Percentiles rank a stretch among this genome's conserved stretches.
These are phyloP conservation scores for Mycena metata DNA, from an alignment of 768 basidiomycete species.

Conservation along the genomic window DNA sequence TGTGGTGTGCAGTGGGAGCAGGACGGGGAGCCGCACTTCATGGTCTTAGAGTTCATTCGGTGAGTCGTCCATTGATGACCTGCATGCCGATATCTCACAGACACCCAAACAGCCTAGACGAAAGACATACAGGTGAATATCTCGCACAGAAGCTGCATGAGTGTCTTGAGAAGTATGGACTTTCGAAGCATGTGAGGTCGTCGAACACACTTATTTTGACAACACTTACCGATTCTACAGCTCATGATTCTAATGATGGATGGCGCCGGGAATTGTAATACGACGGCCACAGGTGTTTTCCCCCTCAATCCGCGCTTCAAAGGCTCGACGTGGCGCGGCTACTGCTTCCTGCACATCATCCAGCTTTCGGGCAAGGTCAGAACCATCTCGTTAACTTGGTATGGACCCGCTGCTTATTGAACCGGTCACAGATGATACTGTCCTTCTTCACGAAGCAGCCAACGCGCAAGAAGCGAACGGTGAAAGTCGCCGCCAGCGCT, in stretches of 20 bases:
- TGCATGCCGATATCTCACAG: background rate
- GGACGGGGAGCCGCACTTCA: slow-evolving; percentile 34
- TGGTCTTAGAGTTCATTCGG: slow-evolving; percentile 40
- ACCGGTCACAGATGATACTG: slow-evolving; percentile 3
- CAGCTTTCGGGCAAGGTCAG: slow-evolving; percentile 17
- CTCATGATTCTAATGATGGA: slow-evolving; percentile 12
- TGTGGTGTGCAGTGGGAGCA: slow-evolving; percentile 41
- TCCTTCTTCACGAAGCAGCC: slow-evolving; percentile 9
- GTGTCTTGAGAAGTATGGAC: slow-evolving; percentile 32
- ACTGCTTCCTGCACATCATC: slow-evolving; percentile 25
- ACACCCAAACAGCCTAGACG: slow-evolving; percentile 26
- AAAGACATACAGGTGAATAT: slow-evolving; percentile 37
- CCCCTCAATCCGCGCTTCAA: slow-evolving; percentile 16
- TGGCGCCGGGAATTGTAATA: slow-evolving; percentile 17
- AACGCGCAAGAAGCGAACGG: slow-evolving; percentile 19
- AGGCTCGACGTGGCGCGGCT: slow-evolving; percentile 17
- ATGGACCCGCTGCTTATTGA: background rate
- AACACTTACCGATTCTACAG: background rate
- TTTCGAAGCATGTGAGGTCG: slow-evolving; percentile 27
- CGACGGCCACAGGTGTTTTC: background rate
- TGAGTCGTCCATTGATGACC: slow-evolving; percentile 13
- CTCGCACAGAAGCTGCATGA: slow-evolving; percentile 32
- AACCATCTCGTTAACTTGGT: background rate
- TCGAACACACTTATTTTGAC: background rate
- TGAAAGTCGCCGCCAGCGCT: slow-evolving; percentile 6